phyloP scores from a whole-genome alignment of 169 alveolate species.

The Plasmodium blacklocki region DNA sequence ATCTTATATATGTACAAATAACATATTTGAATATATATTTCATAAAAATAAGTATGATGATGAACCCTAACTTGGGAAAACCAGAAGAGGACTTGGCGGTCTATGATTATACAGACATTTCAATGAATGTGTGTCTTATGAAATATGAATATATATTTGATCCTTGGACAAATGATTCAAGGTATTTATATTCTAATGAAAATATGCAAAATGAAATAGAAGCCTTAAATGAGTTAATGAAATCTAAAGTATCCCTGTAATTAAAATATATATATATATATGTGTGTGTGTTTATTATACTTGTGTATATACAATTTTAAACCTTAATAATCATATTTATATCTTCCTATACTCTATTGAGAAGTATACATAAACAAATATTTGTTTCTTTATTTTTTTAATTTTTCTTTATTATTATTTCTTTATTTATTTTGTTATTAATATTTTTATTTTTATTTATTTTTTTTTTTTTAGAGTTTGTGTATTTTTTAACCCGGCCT shows the following conservation, averaged over 20 bases:
- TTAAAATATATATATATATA: neutral
- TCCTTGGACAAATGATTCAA: constrained; percentile 58
- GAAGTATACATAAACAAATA: too few relatives aligned
- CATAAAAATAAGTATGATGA: constrained; percentile 3
- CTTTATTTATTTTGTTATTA: neutral
- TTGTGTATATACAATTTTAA: neutral
- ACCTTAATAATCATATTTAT: neutral
- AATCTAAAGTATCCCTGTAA: constrained; percentile 50
- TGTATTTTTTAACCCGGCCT: constrained; percentile 29
- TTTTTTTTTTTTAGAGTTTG: constrained; percentile 14
- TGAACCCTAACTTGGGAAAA: constrained; percentile 38
- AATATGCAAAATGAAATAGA: constrained; percentile 55
- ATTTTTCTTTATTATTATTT: neutral
- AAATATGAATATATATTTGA: constrained; percentile 42
- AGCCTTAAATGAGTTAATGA: constrained; percentile 41
- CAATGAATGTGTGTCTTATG: constrained; percentile 39
- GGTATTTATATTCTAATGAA: constrained; percentile 61
- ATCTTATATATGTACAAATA: neutral
- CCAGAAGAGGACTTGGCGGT: constrained; percentile 53
- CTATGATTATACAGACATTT: constrained; percentile 61
- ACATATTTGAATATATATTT: neutral
- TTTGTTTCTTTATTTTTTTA: neutral
- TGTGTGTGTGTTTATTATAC: neutral
- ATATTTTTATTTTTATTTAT: neutral
- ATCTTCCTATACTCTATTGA: neutral